Evolutionary conservation across 345 rosid species (phyloP).

Genomic region (Melaleuca quinquenervia): DNA sequence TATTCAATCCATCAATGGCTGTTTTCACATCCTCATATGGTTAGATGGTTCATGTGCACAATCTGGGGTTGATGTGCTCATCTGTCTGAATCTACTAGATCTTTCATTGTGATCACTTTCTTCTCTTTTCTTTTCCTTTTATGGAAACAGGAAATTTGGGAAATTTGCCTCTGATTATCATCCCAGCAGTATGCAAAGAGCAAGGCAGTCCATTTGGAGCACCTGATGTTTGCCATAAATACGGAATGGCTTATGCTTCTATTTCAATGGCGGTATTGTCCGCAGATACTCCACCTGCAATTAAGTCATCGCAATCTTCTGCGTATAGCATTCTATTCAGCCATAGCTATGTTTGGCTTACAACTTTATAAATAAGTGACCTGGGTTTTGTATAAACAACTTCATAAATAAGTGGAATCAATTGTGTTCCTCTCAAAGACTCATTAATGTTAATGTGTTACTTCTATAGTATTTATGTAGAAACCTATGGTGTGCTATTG

Average conservation of each 20-base stretch:
- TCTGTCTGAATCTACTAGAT: background rate
- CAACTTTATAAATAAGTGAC: background rate
- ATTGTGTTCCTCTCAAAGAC: background rate
- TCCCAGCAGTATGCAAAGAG: constrained; percentile 46
- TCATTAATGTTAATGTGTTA: background rate
- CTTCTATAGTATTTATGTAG: background rate
- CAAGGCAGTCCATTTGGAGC: constrained; percentile 40
- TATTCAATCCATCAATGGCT: background rate
- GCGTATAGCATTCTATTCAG: background rate
- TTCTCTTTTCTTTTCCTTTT: background rate
- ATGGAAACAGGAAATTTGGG: constrained; percentile 33
- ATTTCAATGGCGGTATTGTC: constrained; percentile 37
- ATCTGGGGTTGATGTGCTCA: background rate
- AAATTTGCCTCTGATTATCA: constrained; percentile 31
- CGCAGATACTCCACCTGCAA: background rate
- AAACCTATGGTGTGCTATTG: background rate
- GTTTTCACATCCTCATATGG: background rate
- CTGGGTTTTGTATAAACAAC: background rate
- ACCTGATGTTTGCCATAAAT: constrained; percentile 13
- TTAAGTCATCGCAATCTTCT: background rate
- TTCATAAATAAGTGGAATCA: background rate
- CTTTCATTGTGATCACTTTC: background rate
- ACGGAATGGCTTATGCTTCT: constrained; percentile 38
- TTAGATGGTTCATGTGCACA: background rate
- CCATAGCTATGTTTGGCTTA: background rate